Conservation (phyloP, 768 basidiomycete species). For the Sistotremastrum suecicum region DNA sequence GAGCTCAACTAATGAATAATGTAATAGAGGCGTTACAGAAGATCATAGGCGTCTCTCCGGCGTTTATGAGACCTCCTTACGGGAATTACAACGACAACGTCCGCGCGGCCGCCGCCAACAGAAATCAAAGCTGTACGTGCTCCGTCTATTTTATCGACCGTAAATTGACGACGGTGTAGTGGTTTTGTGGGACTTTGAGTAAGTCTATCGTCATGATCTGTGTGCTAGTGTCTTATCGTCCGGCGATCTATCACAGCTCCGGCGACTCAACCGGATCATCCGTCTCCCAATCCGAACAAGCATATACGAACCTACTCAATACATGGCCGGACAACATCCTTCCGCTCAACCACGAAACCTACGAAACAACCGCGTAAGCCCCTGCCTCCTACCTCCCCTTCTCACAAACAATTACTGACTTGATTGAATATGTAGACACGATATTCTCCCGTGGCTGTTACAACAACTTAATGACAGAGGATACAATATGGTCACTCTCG, state of each 20-base stretch:
- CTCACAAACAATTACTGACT: slow-evolving; percentile 7
- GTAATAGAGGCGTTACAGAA: slow-evolving; percentile 21
- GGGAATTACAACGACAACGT: slow-evolving; percentile 28
- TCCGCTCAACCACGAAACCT: slow-evolving; percentile 14
- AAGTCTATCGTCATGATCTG: too few species aligned
- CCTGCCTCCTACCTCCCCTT: not conserved
- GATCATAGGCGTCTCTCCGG: slow-evolving; percentile 29
- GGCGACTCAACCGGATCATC: slow-evolving; percentile 8
- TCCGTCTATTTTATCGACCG: not conserved
- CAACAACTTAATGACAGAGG: slow-evolving; percentile 7
- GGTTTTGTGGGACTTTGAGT: slow-evolving; percentile 12
- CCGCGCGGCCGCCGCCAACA: slow-evolving; percentile 14
- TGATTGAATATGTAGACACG: too few species aligned
- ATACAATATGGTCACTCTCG: slow-evolving; percentile 14
- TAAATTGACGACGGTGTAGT: not conserved
- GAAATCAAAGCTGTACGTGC: slow-evolving; percentile 4
- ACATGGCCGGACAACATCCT: slow-evolving; percentile 8
- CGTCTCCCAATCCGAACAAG: slow-evolving; percentile 1
- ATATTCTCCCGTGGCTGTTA: slow-evolving; percentile 8
- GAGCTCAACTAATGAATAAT: not conserved
- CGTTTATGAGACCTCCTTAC: slow-evolving; percentile 36
- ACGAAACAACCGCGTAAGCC: slow-evolving; percentile 9
- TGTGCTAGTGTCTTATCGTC: too few species aligned
- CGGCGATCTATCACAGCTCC: not conserved
- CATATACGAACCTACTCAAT: slow-evolving; percentile 6